A percentile compares a stretch with the other conserved stretches of the same genome.
phyloP scores from a whole-genome alignment of 2,329 filamentous ascomycete species.

The Pseudocercospora musae region DNA sequence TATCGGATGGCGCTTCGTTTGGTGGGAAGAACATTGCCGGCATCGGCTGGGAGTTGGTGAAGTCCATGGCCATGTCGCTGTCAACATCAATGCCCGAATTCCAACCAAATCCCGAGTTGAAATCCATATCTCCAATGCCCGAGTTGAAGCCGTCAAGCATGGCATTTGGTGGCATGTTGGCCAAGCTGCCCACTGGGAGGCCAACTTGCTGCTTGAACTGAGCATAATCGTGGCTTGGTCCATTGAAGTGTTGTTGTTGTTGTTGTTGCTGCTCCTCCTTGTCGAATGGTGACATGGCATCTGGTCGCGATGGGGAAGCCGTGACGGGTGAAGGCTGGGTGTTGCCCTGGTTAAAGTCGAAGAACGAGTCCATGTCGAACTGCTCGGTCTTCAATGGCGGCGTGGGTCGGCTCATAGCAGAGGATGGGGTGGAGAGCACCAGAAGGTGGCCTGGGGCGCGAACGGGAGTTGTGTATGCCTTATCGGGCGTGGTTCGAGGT shows the following conservation, averaged over 20 bases:
- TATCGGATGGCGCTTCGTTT: slow-evolving; percentile 39
- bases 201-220: slow-evolving; percentile 95
- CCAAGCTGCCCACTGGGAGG: slow-evolving; percentile 78
- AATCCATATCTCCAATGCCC: slow-evolving; percentile 65
- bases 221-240: slow-evolving; percentile 89
- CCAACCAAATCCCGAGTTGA: slow-evolving; percentile 56
- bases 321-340: slow-evolving; percentile 29
- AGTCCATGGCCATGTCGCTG: slow-evolving; percentile 66
- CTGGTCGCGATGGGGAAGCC: slow-evolving; percentile 29
- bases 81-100: slow-evolving; percentile 50
- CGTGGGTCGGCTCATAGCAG: slow-evolving; percentile 25
- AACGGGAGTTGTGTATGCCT: not conserved
- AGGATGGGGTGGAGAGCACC: not conserved
- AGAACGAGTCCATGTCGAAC: slow-evolving; percentile 40
- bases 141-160: slow-evolving; percentile 42
- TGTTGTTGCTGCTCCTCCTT: slow-evolving; percentile 37
- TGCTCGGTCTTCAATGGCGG: slow-evolving; percentile 35
- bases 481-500: not conserved
- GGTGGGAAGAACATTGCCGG: slow-evolving; percentile 61
- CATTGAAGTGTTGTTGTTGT: slow-evolving; percentile 36
- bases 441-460: slow-evolving; percentile 6
- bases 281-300: slow-evolving; percentile 34
- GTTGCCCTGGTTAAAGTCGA: slow-evolving; percentile 39
- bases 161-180: slow-evolving; percentile 70
- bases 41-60: slow-evolving; percentile 47